These are phyloP conservation scores for Inosperma sp. DNA, from an alignment of 768 basidiomycete genomes.

Conservation along the genomic window DNA sequence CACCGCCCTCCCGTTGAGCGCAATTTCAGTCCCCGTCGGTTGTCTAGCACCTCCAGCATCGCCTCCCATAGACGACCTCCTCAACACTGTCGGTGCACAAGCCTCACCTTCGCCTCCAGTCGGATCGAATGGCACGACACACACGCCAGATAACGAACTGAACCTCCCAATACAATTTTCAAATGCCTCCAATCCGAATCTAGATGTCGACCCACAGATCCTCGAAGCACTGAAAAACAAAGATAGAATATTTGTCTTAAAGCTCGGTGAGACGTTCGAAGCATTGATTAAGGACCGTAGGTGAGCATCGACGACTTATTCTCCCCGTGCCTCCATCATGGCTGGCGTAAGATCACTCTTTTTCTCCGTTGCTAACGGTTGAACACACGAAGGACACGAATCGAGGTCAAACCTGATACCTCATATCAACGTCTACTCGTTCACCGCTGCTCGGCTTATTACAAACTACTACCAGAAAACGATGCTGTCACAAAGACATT, in stretches of 20 bases:
- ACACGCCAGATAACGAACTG: conserved; percentile 17
- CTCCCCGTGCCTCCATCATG: not conserved
- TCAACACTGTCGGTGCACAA: conserved; percentile 3
- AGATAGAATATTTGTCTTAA: conserved; percentile 82
- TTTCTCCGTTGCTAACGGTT: conserved; percentile 22
- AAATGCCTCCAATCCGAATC: conserved; percentile 10
- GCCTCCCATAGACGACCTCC: conserved; percentile 1
- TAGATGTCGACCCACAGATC: conserved; percentile 73
- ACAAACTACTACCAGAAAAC: conserved; percentile 66
- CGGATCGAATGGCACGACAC: conserved; percentile 12
- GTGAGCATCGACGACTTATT: conserved; percentile 37
- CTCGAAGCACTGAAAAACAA: conserved; percentile 84
- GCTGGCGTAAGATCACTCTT: not conserved
- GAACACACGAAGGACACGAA: conserved; percentile 44
- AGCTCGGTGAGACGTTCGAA: conserved; percentile 86
- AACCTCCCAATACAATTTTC: conserved; percentile 17
- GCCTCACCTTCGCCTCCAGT: not conserved
- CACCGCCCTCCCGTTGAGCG: not conserved
- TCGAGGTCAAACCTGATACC: conserved; percentile 65
- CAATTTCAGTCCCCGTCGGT: conserved; percentile 3
- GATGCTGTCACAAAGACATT: conserved; percentile 64
- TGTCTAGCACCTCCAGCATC: conserved; percentile 3
- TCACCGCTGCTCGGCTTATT: conserved; percentile 80
- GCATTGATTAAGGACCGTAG: conserved; percentile 67
- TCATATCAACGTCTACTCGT: conserved; percentile 84